Conservation (phyloP, 306 rosid genomes). For the Quercus agrifolia region DNA sequence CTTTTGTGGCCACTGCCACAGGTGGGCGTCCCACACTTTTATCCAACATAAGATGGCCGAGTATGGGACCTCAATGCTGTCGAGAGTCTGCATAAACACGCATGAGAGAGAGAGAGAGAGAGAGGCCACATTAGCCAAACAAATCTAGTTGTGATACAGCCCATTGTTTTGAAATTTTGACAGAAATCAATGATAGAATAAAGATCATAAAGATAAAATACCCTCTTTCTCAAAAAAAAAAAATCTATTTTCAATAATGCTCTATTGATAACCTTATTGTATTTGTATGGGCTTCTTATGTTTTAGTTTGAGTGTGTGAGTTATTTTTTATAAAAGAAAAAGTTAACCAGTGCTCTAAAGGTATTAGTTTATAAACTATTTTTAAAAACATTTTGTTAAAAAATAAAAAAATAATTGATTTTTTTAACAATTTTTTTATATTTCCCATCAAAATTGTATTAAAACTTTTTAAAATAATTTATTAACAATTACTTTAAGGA, state of each 20-base stretch:
- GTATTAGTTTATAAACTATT: too few relatives aligned
- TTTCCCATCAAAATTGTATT: too few relatives aligned
- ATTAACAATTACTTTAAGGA: too few relatives aligned
- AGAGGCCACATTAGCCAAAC: constrained; percentile 16
- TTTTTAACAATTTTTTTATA: too few relatives aligned
- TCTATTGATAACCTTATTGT: background rate
- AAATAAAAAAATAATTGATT: too few relatives aligned
- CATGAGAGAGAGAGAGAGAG: background rate
- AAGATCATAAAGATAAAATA: background rate
- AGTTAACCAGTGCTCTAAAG: too few relatives aligned
- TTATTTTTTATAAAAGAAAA: too few relatives aligned
- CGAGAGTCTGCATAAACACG: constrained; percentile 5
- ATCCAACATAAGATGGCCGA: background rate
- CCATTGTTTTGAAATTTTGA: background rate
- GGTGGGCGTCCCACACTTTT: constrained; percentile 4
- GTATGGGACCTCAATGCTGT: constrained; percentile 26
- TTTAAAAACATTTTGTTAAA: too few relatives aligned
- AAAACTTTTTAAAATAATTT: too few relatives aligned
- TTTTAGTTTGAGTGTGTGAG: too few relatives aligned
- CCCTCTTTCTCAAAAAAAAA: background rate
- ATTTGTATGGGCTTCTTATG: background rate
- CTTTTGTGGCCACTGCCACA: constrained; percentile 6
- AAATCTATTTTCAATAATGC: background rate
- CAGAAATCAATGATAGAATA: background rate
- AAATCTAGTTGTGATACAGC: constrained; percentile 11